These are phyloP conservation scores for Porogramme epimiltina DNA, from an alignment of 1,284 basidiomycete species.

Conservation along the genomic window DNA sequence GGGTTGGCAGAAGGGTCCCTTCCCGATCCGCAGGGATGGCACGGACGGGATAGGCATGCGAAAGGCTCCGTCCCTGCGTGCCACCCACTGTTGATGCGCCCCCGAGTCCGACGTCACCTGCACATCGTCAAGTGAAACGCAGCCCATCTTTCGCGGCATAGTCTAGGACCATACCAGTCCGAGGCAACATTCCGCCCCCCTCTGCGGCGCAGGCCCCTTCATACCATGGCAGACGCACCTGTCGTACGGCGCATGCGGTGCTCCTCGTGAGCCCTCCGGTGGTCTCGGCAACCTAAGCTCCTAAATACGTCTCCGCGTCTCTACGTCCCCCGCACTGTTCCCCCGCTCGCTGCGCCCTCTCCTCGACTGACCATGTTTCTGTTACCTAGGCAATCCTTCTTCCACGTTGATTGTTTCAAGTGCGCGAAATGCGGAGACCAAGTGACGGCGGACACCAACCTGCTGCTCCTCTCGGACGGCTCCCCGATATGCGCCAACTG, in stretches of 20 bases:
- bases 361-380: conserved; percentile 16
- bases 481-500: conserved; percentile 97
- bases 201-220: too few relatives aligned
- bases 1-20: too few relatives aligned
- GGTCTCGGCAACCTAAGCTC: neutral
- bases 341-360: neutral
- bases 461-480: conserved; percentile 93
- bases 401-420: conserved; percentile 83
- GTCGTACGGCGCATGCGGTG: too few relatives aligned
- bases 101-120: too few relatives aligned
- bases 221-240: neutral
- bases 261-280: neutral
- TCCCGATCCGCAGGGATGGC: too few relatives aligned
- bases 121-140: too few relatives aligned
- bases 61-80: too few relatives aligned
- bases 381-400: conserved; percentile 70
- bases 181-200: too few relatives aligned
- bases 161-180: too few relatives aligned
- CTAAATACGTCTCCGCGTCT: neutral
- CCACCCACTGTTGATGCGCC: too few relatives aligned
- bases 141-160: too few relatives aligned
- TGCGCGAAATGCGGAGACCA: conserved; percentile 81
- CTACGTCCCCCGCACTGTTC: neutral
- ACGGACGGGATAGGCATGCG: too few relatives aligned
- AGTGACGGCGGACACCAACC: conserved; percentile 92